Base-by-base conservation (phyloP, 345 rosid genomes). In the Eucalyptus victrix region DNA sequence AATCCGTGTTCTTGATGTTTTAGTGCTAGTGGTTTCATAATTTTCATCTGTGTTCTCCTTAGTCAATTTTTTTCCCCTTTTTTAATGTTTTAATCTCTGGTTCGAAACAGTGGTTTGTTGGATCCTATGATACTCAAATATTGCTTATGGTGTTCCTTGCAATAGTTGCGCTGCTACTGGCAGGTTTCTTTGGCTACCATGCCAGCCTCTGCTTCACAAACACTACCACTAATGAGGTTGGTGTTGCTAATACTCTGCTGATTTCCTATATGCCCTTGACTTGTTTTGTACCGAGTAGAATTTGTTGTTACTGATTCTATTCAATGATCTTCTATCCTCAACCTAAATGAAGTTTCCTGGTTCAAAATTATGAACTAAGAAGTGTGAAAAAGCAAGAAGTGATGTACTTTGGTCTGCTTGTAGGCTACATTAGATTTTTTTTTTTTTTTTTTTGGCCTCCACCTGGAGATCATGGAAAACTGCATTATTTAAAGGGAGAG, bases 211-310 rank as follows among this genome's bases (percentile, higher is more conserved):
- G 99, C 89, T 91, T 93, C 89, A 94, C 93, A 88, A 98, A 98
- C 95, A 96, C 96, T 40, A 98, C 99, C 80, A 96, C 99, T 72
- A 98, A 97, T 53, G 99, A 97, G 99, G 99, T 96, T 34, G 50
- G 56, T 56, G 65, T 54, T 85, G 89, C 50, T 30, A 49, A 67
- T 49, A 88, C 56, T 26, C 26, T n/a, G 28, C 24, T 53, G 56
- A 49, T 90, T 89, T 47, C 45, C 34, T 13, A 30, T 49, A 50
- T 53, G 32, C n/a, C 28, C 56, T 37, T 65, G 11, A 45, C n/a
- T 56, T 34, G 30, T 30, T 12, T 89, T n/a, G 30, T 16, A 28
- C 47, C 1, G 86, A 40, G 67, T 26, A 86, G 65, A 88, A 56
- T 60, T 2, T 89, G 58, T 49, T 24, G 58, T 45, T 21, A 23